phyloP scores from a whole-genome alignment of 2,329 filamentous ascomycete species.

The Ascochyta rabiei region DNA sequence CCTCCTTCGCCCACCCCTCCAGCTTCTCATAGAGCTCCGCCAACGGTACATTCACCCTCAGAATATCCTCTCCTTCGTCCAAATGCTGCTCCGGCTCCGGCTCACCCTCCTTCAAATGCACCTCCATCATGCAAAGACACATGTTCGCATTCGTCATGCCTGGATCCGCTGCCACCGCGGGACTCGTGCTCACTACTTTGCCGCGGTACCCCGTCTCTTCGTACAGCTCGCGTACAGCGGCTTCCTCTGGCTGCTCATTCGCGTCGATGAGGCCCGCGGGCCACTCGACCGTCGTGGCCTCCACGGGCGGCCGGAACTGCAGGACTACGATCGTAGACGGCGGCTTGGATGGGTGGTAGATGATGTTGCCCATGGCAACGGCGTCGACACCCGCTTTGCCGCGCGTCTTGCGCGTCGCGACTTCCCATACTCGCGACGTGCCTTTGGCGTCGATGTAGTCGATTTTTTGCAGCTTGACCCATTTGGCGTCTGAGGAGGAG shows the following conservation, averaged over 20 bases:
- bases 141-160: constrained; percentile 38
- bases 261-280: constrained; percentile 57
- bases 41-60: constrained; percentile 34
- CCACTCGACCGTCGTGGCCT: constrained; percentile 64
- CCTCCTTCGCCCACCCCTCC: constrained; percentile 31
- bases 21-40: constrained; percentile 29
- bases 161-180: constrained; percentile 32
- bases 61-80: constrained; percentile 38
- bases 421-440: constrained; percentile 68
- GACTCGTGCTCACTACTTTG: constrained; percentile 25
- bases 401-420: constrained; percentile 68
- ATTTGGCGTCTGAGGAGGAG: constrained; percentile 33
- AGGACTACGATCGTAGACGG: constrained; percentile 45
- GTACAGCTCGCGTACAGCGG: constrained; percentile 64
- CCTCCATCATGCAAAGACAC: constrained; percentile 34
- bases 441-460: constrained; percentile 67
- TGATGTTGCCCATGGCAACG: constrained; percentile 73
- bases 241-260: constrained; percentile 61
- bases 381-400: constrained; percentile 63
- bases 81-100: constrained; percentile 35
- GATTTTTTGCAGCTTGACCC: constrained; percentile 44
- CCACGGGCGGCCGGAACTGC: constrained; percentile 65
- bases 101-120: constrained; percentile 27
- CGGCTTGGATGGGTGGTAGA: constrained; percentile 48
- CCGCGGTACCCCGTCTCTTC: constrained; percentile 69